Conservation (phyloP, 2,329 filamentous ascomycete species). For the Paecilomyces variotii region DNA sequence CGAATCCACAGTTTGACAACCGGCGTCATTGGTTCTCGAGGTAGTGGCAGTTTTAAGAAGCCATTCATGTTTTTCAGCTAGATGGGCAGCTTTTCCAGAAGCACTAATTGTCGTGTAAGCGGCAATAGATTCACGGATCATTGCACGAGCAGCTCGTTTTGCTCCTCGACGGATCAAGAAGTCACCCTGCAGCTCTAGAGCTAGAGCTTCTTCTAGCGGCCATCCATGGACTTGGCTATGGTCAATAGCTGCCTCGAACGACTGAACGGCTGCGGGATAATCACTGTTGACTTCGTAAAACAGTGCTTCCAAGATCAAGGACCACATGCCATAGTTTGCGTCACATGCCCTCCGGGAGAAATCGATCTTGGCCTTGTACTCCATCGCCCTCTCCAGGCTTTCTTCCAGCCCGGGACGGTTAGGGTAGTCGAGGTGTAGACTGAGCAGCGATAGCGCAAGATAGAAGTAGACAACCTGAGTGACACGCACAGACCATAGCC, state of each 20-base stretch:
- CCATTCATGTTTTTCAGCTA: slow-evolving; percentile 53
- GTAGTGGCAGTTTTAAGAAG: slow-evolving; percentile 49
- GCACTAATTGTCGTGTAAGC: slow-evolving; percentile 53
- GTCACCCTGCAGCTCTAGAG: slow-evolving; percentile 54
- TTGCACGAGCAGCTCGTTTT: slow-evolving; percentile 49
- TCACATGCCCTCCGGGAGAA: slow-evolving; percentile 46
- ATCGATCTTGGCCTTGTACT: slow-evolving; percentile 47
- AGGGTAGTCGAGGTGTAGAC: slow-evolving; percentile 36
- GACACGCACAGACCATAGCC: slow-evolving; percentile 40
- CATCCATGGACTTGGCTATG: slow-evolving; percentile 52
- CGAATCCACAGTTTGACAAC: slow-evolving; percentile 50
- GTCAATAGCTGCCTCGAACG: slow-evolving; percentile 46
- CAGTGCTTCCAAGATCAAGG: slow-evolving; percentile 48
- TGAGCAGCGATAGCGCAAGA: slow-evolving; percentile 35
- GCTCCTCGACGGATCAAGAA: slow-evolving; percentile 51
- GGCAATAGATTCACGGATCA: slow-evolving; percentile 51
- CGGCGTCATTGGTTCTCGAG: slow-evolving; percentile 45
- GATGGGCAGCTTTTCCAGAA: slow-evolving; percentile 50
- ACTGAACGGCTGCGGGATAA: slow-evolving; percentile 37
- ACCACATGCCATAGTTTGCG: slow-evolving; percentile 53
- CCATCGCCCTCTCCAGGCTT: slow-evolving; percentile 41
- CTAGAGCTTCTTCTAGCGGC: slow-evolving; percentile 51
- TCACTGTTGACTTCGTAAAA: slow-evolving; percentile 43
- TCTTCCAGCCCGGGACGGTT: slow-evolving; percentile 35
- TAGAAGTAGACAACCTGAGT: slow-evolving; percentile 39